Percentiles rank a stretch among this genome's conserved stretches.
Evolutionary conservation across 768 basidiomycete genomes (phyloP).

Genomic region (Nidularia pulvinata): DNA sequence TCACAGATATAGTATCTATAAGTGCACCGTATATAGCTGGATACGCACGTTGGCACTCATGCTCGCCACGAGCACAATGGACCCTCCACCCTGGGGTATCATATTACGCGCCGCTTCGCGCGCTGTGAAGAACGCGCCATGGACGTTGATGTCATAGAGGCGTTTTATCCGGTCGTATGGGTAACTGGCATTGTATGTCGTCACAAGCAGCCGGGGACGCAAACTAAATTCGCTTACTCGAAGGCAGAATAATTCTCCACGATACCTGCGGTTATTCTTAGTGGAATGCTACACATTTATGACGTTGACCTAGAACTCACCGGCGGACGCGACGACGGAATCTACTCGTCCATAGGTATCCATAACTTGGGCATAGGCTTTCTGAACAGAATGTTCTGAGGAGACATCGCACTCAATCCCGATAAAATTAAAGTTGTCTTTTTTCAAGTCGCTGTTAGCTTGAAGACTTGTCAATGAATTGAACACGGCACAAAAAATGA

Average conservation of each 20-base stretch:
- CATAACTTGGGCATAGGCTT: conserved; percentile 66
- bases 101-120: conserved; percentile 92
- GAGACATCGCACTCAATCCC: conserved; percentile 90
- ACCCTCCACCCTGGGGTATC: conserved; percentile 79
- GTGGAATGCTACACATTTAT: not conserved
- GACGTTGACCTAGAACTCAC: conserved; percentile 29
- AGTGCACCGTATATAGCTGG: not conserved
- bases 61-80: conserved; percentile 84
- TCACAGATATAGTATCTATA: not conserved
- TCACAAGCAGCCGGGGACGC: not conserved
- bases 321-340: conserved; percentile 87
- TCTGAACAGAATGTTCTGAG: conserved; percentile 76
- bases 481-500: not conserved
- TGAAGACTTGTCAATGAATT: not conserved
- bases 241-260: conserved; percentile 88
- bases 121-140: conserved; percentile 95
- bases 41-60: conserved; percentile 82
- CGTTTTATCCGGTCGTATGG: conserved; percentile 83
- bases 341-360: conserved; percentile 73
- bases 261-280: conserved; percentile 49
- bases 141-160: conserved; percentile 91
- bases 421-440: conserved; percentile 61
- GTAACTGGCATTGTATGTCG: conserved; percentile 46
- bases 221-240: conserved; percentile 49
- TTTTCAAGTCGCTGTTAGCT: conserved; percentile 56